A percentile compares a stretch with the other conserved stretches of the same genome.
Conservation (phyloP, 176 grass and related monocot species). For the Aegilops umbellulata region DNA sequence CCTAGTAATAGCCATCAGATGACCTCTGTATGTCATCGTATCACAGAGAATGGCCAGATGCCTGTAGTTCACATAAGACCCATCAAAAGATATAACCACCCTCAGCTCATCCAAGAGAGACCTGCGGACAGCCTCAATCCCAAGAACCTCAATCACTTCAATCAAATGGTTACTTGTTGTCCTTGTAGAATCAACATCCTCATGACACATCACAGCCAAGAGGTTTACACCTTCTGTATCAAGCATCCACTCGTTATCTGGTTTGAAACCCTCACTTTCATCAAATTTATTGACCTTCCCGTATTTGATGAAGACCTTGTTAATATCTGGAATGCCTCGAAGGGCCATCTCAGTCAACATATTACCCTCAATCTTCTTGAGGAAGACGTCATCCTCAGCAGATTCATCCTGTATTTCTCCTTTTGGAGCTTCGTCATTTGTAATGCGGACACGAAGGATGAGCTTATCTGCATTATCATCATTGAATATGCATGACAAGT, state of each 20-base stretch:
- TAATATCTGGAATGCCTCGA: slow-evolving; percentile 95
- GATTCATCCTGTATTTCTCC: slow-evolving; percentile 94
- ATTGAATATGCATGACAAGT: slow-evolving; percentile 97
- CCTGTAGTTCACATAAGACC: slow-evolving; percentile 94
- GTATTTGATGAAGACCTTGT: slow-evolving; percentile 93
- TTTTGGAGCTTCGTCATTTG: slow-evolving; percentile 95
- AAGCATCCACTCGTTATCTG: slow-evolving; percentile 90
- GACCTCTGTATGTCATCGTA: slow-evolving; percentile 94
- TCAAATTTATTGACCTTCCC: slow-evolving; percentile 85
- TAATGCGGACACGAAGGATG: slow-evolving; percentile 94
- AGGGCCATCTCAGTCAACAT: slow-evolving; percentile 99
- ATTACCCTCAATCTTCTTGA: slow-evolving; percentile 87
- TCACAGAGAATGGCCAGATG: slow-evolving; percentile 98
- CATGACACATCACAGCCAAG: slow-evolving; percentile 94
- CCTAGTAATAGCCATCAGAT: slow-evolving; percentile 93
- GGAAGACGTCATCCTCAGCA: slow-evolving; percentile 92
- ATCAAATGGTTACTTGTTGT: slow-evolving; percentile 97
- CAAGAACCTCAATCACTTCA: slow-evolving; percentile 97
- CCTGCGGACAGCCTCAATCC: slow-evolving; percentile 90
- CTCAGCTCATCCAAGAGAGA: slow-evolving; percentile 82
- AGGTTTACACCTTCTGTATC: slow-evolving; percentile 98
- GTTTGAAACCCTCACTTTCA: slow-evolving; percentile 70
- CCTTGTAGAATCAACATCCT: slow-evolving; percentile 92
- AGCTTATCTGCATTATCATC: slow-evolving; percentile 99
- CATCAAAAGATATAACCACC: slow-evolving; percentile 98